Percentiles rank a stretch among this genome's conserved stretches.
phyloP scores from a whole-genome alignment of 1,284 basidiomycete genomes.

The Trichosporon ovoides region DNA sequence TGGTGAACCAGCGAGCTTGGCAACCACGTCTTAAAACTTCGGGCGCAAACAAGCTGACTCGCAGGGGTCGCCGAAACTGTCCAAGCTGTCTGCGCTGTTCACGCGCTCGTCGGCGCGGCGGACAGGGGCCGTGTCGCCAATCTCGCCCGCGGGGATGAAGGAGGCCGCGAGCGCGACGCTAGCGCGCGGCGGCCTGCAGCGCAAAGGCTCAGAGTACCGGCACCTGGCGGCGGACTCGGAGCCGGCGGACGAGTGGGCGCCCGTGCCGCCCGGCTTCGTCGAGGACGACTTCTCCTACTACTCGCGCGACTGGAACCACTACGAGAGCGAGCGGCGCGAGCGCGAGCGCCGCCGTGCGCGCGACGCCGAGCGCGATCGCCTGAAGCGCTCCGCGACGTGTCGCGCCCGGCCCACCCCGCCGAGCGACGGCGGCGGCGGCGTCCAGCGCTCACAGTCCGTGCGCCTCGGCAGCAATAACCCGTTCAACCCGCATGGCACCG shows the following conservation, averaged over 20 bases:
- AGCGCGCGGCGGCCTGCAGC: background rate
- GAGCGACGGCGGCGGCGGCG: background rate
- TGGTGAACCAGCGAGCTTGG: background rate
- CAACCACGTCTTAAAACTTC: background rate
- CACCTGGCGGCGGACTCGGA: background rate
- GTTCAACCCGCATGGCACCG: constrained; percentile 1
- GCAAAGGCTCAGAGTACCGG: background rate
- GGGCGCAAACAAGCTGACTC: background rate
- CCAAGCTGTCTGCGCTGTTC: background rate
- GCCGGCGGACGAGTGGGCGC: background rate
- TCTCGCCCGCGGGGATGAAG: background rate
- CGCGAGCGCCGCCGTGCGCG: background rate
- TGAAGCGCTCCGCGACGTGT: background rate
- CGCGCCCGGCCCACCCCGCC: background rate
- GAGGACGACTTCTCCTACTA: background rate
- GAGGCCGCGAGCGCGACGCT: background rate
- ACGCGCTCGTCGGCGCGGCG: background rate
- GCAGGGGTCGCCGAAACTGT: background rate
- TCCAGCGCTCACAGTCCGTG: background rate
- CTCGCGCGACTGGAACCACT: constrained; percentile 2
- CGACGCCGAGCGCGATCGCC: background rate
- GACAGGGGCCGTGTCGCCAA: background rate
- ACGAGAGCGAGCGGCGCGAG: background rate
- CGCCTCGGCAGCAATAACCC: background rate
- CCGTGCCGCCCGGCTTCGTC: background rate